These are phyloP conservation scores for Tanacetum coccineum DNA, from an alignment of 129 eudicot species.

Conservation along the genomic window DNA sequence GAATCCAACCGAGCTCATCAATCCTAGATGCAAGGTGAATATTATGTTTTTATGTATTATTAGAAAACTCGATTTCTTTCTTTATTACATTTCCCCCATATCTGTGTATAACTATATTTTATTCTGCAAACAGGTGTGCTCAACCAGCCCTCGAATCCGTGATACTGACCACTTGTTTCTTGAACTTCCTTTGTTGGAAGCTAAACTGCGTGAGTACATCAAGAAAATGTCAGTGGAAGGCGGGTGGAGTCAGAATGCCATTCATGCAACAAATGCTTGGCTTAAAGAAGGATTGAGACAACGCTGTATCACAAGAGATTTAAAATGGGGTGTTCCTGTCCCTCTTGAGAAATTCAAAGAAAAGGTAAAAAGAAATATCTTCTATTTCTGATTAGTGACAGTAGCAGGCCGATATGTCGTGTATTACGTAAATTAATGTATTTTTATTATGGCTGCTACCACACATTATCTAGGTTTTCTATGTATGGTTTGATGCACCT, in stretches of 20 bases:
- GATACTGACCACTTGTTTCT: conserved; percentile 93
- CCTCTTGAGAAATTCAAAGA: conserved; percentile 82
- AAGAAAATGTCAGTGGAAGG: conserved; percentile 70
- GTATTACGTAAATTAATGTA: background rate
- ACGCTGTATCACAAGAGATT: conserved; percentile 90
- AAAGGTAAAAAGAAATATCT: conserved; percentile 44
- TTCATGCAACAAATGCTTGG: conserved; percentile 92
- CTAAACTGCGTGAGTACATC: conserved; percentile 62
- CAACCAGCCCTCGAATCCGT: conserved; percentile 70
- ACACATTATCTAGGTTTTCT: conserved; percentile 59
- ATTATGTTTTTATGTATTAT: background rate
- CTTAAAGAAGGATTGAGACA: conserved; percentile 85
- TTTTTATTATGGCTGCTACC: background rate
- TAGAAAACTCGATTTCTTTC: no score
- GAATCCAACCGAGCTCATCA: conserved; percentile 75
- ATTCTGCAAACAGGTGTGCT: conserved; percentile 56
- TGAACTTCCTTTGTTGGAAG: conserved; percentile 80
- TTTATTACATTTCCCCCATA: background rate
- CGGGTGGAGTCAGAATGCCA: conserved; percentile 94
- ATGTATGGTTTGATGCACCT: conserved; percentile 99
- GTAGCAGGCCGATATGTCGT: background rate
- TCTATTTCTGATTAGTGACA: background rate
- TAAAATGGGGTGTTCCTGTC: conserved; percentile 99
- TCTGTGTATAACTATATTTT: background rate
- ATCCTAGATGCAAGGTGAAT: conserved; percentile 90